These are phyloP conservation scores for Mycena capillaripes DNA, from an alignment of 768 basidiomycete species.

Conservation along the genomic window DNA sequence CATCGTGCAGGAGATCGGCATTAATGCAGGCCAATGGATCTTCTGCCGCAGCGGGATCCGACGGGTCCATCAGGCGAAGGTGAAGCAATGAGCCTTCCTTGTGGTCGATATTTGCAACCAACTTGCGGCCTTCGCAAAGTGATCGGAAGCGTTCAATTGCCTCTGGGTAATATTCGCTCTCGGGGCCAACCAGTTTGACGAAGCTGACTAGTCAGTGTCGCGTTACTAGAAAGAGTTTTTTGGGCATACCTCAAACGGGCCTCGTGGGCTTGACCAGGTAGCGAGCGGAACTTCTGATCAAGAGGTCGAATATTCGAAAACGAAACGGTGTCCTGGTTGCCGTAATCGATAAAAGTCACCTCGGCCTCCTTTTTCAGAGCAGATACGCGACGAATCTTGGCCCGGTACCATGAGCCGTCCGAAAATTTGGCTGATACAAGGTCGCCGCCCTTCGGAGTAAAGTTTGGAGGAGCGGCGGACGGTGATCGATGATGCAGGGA, in stretches of 20 bases:
- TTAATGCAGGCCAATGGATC: constrained; percentile 89
- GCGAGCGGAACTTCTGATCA: constrained; percentile 88
- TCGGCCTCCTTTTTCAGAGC: constrained; percentile 94
- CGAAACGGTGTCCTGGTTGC: constrained; percentile 91
- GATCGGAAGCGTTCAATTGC: constrained; percentile 89
- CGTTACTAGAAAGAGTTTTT: not conserved
- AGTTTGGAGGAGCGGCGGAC: constrained; percentile 70
- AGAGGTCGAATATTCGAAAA: constrained; percentile 91
- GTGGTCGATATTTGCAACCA: constrained; percentile 96
- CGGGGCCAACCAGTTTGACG: constrained; percentile 82
- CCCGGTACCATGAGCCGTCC: constrained; percentile 96
- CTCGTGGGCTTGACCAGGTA: constrained; percentile 95
- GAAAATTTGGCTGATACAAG: constrained; percentile 96
- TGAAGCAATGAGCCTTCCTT: constrained; percentile 85
- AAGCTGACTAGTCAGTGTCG: constrained; percentile 68
- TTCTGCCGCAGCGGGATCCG: constrained; percentile 73
- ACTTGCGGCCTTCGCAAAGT: constrained; percentile 91
- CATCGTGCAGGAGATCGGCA: constrained; percentile 90
- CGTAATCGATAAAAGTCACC: constrained; percentile 95
- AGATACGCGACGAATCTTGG: constrained; percentile 89
- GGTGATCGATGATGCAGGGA: constrained; percentile 85
- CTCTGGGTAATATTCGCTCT: constrained; percentile 90
- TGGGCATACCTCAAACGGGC: constrained; percentile 83
- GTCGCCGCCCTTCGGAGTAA: constrained; percentile 87
- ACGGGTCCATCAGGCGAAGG: constrained; percentile 93